Base-by-base conservation (phyloP, 306 rosid species). In the Castanea mollissima region DNA sequence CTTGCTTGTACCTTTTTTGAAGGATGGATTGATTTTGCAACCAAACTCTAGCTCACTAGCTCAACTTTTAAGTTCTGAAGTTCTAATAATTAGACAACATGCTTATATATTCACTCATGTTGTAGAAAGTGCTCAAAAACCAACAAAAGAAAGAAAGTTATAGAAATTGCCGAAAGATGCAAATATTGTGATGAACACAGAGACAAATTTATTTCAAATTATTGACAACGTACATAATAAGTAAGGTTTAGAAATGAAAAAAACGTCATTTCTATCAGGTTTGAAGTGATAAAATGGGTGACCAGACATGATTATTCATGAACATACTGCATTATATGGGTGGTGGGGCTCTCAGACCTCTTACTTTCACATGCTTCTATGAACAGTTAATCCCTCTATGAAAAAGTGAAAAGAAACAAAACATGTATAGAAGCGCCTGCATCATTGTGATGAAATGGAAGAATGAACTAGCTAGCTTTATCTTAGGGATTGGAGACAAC, bases 291-390 rank as follows among this genome's bases (percentile, higher is more conserved):
- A 51, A 12, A 44, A 44, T 19, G 23, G 64, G 72, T 55, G 55
- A 65, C 27, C 70, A 64, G 59, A 74, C 76, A 81, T 41, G 21
- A 82, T 65, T 72, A 78, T 83, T 75, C 16, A 73, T 49, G 79
- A 71, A 46, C 8, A 71, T 29, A 74, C 72, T 41, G 46, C 46
- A 41, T 41, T 41, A 41, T 15, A 65, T 14, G 73, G 74, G 31
- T 74, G 71, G 85, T 82, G 83, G 85, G 78, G 72, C 68, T 31
- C 15, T 41, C 23, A 74, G 31, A 11, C 20, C 59, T 69, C 55
- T 78, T 79, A 64, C 74, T 79, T 84, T 87, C 74, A 76, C 89
- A 82, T 76, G 91, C 83, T 80, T 83, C 73, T 68, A 81, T 76
- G 84, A 77, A 72, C 77, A 80, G 55, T 80, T 78, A 71, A 77